phyloP scores from a whole-genome alignment of 257 asterid genomes.

The Plantago major region DNA sequence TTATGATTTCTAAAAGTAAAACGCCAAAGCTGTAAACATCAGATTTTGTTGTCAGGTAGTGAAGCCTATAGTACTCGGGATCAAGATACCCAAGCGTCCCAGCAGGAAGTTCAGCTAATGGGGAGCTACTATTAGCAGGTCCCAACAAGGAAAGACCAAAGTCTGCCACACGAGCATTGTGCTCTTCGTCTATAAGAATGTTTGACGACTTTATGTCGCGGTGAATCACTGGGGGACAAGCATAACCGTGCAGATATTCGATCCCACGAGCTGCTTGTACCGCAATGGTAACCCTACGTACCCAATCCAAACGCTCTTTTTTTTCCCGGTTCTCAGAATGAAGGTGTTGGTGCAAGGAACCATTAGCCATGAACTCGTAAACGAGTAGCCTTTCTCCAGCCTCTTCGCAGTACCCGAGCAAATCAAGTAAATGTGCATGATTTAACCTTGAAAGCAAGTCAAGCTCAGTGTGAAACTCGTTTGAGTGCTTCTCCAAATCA shows the following conservation, averaged over 20 bases:
- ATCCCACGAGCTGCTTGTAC: slow-evolving; percentile 96
- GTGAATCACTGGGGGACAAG: slow-evolving; percentile 95
- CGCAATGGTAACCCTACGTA: slow-evolving; percentile 73
- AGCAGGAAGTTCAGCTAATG: slow-evolving; percentile 85
- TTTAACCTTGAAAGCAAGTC: slow-evolving; percentile 83
- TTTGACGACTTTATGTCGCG: slow-evolving; percentile 88
- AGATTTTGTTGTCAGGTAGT: slow-evolving; percentile 79
- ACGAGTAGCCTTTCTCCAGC: slow-evolving; percentile 79
- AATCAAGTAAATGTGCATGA: slow-evolving; percentile 76
- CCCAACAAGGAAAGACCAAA: slow-evolving; percentile 84
- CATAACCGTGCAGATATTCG: slow-evolving; percentile 84
- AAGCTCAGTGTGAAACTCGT: slow-evolving; percentile 78
- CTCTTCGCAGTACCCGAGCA: slow-evolving; percentile 91
- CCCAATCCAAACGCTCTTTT: slow-evolving; percentile 76
- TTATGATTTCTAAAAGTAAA: slow-evolving; percentile 68
- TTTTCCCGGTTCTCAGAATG: slow-evolving; percentile 44
- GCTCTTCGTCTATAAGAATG: slow-evolving; percentile 89
- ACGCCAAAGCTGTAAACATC: slow-evolving; percentile 94
- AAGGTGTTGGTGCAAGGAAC: slow-evolving; percentile 77
- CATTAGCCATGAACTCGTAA: slow-evolving; percentile 94
- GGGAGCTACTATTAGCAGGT: slow-evolving; percentile 83
- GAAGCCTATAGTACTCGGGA: slow-evolving; percentile 87
- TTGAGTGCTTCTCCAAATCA: slow-evolving; percentile 72
- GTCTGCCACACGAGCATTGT: slow-evolving; percentile 90
- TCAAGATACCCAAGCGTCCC: slow-evolving; percentile 92